These are phyloP conservation scores for Eucalyptus guilfoylei DNA, from an alignment of 345 rosid genomes.

Conservation along the genomic window DNA sequence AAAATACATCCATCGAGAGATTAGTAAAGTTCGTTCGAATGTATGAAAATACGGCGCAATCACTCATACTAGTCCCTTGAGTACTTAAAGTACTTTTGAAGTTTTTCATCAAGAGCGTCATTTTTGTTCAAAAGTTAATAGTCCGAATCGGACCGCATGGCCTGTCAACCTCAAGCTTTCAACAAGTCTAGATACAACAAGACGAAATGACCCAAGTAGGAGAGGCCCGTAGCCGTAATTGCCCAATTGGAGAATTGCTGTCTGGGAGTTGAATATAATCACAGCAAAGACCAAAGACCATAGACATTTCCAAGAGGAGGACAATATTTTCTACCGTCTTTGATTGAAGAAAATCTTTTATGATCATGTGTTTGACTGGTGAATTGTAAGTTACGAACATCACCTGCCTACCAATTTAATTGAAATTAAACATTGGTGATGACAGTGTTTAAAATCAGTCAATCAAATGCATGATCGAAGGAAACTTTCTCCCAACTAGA, in stretches of 20 bases:
- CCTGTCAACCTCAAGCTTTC: background rate
- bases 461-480: background rate
- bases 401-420: background rate
- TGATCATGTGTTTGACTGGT: background rate
- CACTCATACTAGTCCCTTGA: background rate
- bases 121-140: background rate
- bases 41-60: background rate
- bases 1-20: background rate
- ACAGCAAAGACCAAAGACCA: background rate
- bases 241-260: background rate
- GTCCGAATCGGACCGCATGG: background rate
- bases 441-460: background rate
- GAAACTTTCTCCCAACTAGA: background rate
- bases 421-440: background rate
- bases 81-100: background rate
- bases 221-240: background rate
- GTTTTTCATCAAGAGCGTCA: background rate
- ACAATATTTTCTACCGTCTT: background rate
- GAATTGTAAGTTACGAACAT: background rate
- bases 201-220: background rate
- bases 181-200: background rate
- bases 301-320: background rate
- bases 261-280: background rate
- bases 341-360: background rate
- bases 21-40: background rate